Percentiles rank a stretch among this genome's conserved stretches.
These are phyloP conservation scores for Talaromyces sp. DNA, from an alignment of 2,329 filamentous ascomycete species.

Conservation along the genomic window DNA sequence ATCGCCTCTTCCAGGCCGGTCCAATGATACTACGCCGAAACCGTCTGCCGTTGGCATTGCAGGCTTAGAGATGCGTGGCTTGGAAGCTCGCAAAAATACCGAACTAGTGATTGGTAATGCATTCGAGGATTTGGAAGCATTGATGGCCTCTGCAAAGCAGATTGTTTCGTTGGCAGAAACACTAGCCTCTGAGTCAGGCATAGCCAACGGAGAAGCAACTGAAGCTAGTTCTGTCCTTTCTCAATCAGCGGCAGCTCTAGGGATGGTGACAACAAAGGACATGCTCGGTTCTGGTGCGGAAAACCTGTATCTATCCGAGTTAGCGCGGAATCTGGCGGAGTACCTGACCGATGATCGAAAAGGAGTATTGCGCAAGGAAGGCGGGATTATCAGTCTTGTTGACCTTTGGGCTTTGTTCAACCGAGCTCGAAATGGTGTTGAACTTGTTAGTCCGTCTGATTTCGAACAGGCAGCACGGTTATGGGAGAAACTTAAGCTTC, in stretches of 20 bases:
- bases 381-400: constrained; percentile 82
- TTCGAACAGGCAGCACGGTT: constrained; percentile 83
- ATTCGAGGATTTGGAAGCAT: constrained; percentile 90
- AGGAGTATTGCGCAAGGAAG: constrained; percentile 70
- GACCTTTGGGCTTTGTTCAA: constrained; percentile 96
- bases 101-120: constrained; percentile 87
- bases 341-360: constrained; percentile 81
- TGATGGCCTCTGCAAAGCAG: constrained; percentile 97
- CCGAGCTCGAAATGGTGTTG: constrained; percentile 83
- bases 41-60: constrained; percentile 78
- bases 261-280: constrained; percentile 89
- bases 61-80: constrained; percentile 77
- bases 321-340: constrained; percentile 79
- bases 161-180: constrained; percentile 88
- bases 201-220: constrained; percentile 55
- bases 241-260: constrained; percentile 76
- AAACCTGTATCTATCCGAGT: constrained; percentile 81
- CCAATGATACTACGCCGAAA: constrained; percentile 24
- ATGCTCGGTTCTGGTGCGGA: constrained; percentile 79
- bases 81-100: constrained; percentile 85
- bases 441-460: constrained; percentile 84
- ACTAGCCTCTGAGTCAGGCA: constrained; percentile 65
- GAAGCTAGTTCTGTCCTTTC: constrained; percentile 72
- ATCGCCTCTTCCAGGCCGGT: constrained; percentile 22
- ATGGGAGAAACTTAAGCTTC: constrained; percentile 83